Percentiles rank a stretch among this genome's conserved stretches.
phyloP scores from a whole-genome alignment of 305 asterid species.

The Fraxinus latifolia region DNA sequence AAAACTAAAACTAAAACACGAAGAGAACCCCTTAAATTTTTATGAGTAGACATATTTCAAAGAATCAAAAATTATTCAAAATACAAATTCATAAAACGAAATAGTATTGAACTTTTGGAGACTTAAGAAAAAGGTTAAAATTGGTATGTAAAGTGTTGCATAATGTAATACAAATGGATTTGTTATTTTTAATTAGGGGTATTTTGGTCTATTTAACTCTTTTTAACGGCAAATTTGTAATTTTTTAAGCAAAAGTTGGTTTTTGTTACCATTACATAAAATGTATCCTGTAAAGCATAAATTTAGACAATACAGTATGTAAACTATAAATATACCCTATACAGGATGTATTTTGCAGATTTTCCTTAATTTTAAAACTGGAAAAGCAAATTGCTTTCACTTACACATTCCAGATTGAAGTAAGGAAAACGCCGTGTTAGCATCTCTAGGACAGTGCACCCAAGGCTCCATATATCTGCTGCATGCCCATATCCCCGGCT shows the following conservation, averaged over 20 bases:
- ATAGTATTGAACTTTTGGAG: not conserved
- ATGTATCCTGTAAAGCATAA: not conserved
- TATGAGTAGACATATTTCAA: too few relatives aligned
- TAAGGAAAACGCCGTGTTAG: conserved; percentile 46
- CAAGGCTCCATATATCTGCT: conserved; percentile 64
- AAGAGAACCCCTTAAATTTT: too few relatives aligned
- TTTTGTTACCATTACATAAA: not conserved
- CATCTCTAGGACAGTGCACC: conserved; percentile 59
- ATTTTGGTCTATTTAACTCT: not conserved
- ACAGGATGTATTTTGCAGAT: not conserved
- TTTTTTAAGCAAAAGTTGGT: not conserved
- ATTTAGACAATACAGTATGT: not conserved
- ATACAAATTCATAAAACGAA: too few relatives aligned
- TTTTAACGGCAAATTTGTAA: not conserved
- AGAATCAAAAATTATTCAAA: too few relatives aligned
- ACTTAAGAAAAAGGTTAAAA: not conserved
- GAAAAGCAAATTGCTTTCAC: not conserved
- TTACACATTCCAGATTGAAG: conserved; percentile 38
- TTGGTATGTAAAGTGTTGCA: not conserved
- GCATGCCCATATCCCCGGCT: conserved; percentile 46
- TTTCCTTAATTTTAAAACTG: not conserved
- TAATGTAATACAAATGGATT: not conserved
- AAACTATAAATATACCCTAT: not conserved
- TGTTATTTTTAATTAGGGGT: not conserved
- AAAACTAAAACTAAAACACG: too few relatives aligned